Percentiles rank a stretch among this genome's conserved stretches.
Evolutionary conservation across 805 yeast species (phyloP).

Genomic region (Barnettozyma siamensis): DNA sequence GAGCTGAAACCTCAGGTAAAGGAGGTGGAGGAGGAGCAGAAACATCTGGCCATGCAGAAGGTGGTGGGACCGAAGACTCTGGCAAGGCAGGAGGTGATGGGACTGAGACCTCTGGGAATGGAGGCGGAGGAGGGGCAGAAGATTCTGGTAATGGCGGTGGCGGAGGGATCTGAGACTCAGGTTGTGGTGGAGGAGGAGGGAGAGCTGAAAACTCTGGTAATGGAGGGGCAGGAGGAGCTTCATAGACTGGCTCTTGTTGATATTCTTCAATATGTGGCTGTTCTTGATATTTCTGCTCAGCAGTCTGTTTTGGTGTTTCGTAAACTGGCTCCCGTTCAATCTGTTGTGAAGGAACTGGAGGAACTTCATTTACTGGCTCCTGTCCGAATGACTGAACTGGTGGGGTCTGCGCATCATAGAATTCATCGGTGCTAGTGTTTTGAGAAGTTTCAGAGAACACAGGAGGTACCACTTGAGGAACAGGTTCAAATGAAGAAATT

Average conservation of each 20-base stretch:
- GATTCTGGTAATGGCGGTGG: constrained; percentile 29
- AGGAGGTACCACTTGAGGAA: too few relatives aligned
- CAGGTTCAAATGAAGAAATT: constrained; percentile 9
- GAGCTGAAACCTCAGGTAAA: constrained; percentile 24
- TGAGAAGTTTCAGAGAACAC: constrained; percentile 9
- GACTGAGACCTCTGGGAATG: constrained; percentile 23
- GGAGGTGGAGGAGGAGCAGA: constrained; percentile 28
- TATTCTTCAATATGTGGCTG: constrained; percentile 12
- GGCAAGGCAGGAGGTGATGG: constrained; percentile 29
- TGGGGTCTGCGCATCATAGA: constrained; percentile 23
- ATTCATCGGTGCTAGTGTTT: constrained; percentile 6
- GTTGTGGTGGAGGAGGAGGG: constrained; percentile 27
- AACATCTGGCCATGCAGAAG: constrained; percentile 23
- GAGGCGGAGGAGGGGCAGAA: constrained; percentile 27
- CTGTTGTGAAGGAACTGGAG: constrained; percentile 25
- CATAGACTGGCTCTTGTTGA: constrained; percentile 27
- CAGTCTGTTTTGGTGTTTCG: too few relatives aligned
- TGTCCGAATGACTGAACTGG: constrained; percentile 4
- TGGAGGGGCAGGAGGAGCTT: constrained; percentile 28
- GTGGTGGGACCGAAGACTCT: constrained; percentile 21
- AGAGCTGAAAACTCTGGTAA: constrained; percentile 31
- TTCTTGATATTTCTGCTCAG: too few relatives aligned
- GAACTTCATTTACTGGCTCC: constrained; percentile 4
- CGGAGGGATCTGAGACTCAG: constrained; percentile 22
- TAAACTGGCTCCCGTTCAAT: too few relatives aligned